Base-by-base conservation (phyloP, 352 stramenopile species). In the Phytophthora tentaculata region DNA sequence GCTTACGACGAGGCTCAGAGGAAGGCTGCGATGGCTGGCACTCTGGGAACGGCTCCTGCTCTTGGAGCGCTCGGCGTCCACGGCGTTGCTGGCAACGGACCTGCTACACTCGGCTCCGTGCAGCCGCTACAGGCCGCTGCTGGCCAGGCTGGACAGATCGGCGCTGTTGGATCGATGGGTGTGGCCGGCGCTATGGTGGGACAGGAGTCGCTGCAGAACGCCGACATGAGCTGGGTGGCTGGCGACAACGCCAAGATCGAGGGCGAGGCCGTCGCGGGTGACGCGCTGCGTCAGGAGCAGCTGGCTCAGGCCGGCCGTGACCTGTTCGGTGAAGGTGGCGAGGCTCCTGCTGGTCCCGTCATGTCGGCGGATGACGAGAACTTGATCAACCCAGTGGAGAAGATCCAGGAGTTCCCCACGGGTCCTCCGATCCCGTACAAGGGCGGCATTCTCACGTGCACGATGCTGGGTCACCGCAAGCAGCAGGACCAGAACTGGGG, bases 391-490 rank as follows among this genome's bases (percentile, higher is more conserved):
- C 87, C 89, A 4, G 89, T 96, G 47, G 76, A 90, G 56, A 88
- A 90, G 70, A 91, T 94, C 64, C 88, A 96, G 61, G 89, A 96
- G 51, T 96, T 96, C 74, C 82, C 89, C n/a, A 96, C 89, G 45
- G 89, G 89, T 20, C 89, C 89, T 64, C 89, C 89, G 63, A 96
- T 96, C 63, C 89, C 89, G 52, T 96, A 94, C 83, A 96, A 96
- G 83, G 89, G 89, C 41, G 89, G 89, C 19, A 95, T 96, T 64
- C 73, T 96, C 44, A 95, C 89, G 62, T 94, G 86, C 77, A 96
- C 89, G 56, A 92, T 96, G 83, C 76, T 96, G 7, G 89, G 89
- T 19, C 87, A 95, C 71, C 87, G 89, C 47, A 96, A 95, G 75
- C 81, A 92, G 60, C 89, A 96, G 71, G 87, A 96, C 48, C 85